These are phyloP conservation scores for Fragilaria radians DNA, from an alignment of 108 stramenopile species.

Conservation along the genomic window DNA sequence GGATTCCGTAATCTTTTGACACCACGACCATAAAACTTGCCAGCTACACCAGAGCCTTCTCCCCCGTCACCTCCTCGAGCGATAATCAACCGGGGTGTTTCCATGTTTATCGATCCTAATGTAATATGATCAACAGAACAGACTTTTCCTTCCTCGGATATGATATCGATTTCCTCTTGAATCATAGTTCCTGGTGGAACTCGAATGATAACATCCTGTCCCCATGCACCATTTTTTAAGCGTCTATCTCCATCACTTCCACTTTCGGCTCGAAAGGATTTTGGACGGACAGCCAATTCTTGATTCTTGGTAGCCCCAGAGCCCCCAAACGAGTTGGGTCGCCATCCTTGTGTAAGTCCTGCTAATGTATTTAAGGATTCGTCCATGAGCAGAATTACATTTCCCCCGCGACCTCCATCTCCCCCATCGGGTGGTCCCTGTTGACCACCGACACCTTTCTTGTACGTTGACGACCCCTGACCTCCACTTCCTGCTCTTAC, in stretches of 20 bases:
- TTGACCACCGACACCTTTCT: slow-evolving; percentile 58
- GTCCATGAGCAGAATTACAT: slow-evolving; percentile 76
- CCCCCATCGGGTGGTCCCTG: slow-evolving; percentile 90
- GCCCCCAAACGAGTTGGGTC: slow-evolving; percentile 79
- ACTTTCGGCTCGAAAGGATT: slow-evolving; percentile 72
- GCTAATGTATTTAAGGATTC: slow-evolving; percentile 87
- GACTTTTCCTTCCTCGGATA: slow-evolving; percentile 11
- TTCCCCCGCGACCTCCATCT: slow-evolving; percentile 88
- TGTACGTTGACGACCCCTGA: slow-evolving; percentile 77
- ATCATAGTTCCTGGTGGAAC: slow-evolving; percentile 95
- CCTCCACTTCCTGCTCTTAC: slow-evolving; percentile 82
- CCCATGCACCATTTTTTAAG: slow-evolving; percentile 57
- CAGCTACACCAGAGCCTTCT: slow-evolving; percentile 61
- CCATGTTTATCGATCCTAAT: slow-evolving; percentile 1
- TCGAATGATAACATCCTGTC: slow-evolving; percentile 65
- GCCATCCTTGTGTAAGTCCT: slow-evolving; percentile 62
- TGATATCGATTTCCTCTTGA: slow-evolving; percentile 53
- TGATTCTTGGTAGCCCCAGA: slow-evolving; percentile 47
- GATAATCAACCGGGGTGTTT: slow-evolving; percentile 24
- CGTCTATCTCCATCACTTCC: slow-evolving; percentile 81
- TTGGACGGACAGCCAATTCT: slow-evolving; percentile 16
- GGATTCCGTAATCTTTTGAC: slow-evolving; percentile 55
- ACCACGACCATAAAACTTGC: slow-evolving; percentile 56
- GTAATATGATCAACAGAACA: background rate
- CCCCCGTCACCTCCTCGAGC: slow-evolving; percentile 71